Conservation (phyloP, 2,329 filamentous ascomycete species). For the Aphanocladium album region DNA sequence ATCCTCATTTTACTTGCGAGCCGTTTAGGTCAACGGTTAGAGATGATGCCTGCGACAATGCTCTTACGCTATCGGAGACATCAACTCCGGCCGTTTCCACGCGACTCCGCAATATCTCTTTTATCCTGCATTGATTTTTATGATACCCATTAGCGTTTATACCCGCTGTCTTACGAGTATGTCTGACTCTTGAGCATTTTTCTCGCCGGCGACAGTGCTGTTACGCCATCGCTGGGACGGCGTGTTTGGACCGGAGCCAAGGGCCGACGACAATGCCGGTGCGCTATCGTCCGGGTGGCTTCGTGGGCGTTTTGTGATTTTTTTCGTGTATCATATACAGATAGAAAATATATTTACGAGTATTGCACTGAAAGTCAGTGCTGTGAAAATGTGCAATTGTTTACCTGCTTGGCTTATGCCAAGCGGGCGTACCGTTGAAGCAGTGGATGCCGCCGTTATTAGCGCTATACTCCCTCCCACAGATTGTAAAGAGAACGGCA, state of each 20-base stretch:
- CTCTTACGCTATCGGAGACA: slow-evolving; percentile 44
- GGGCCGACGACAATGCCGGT: slow-evolving; percentile 46
- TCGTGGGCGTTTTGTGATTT: slow-evolving; percentile 40
- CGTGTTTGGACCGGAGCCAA: slow-evolving; percentile 44
- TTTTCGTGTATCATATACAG: not conserved
- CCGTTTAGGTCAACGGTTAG: not conserved
- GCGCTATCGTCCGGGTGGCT: slow-evolving; percentile 46
- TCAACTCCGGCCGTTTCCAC: not conserved
- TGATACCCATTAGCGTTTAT: slow-evolving; percentile 43
- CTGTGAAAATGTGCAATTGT: no score
- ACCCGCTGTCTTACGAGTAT: slow-evolving; percentile 39
- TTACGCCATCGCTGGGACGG: slow-evolving; percentile 53
- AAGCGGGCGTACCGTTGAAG: no score
- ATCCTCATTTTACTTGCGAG: not conserved
- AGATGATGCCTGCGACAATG: slow-evolving; percentile 41
- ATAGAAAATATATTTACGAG: not conserved
- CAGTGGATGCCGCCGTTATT: no score
- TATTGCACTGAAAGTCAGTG: not conserved
- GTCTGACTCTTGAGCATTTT: slow-evolving; percentile 17
- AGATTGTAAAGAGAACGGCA: no score
- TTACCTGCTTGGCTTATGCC: no score
- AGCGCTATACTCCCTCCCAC: no score
- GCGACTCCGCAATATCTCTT: not conserved
- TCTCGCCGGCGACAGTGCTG: slow-evolving; percentile 51
- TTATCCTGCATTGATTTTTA: slow-evolving; percentile 24